Base-by-base conservation (phyloP, 139 green algal genomes). In the Picochlorum costavermella region DNA sequence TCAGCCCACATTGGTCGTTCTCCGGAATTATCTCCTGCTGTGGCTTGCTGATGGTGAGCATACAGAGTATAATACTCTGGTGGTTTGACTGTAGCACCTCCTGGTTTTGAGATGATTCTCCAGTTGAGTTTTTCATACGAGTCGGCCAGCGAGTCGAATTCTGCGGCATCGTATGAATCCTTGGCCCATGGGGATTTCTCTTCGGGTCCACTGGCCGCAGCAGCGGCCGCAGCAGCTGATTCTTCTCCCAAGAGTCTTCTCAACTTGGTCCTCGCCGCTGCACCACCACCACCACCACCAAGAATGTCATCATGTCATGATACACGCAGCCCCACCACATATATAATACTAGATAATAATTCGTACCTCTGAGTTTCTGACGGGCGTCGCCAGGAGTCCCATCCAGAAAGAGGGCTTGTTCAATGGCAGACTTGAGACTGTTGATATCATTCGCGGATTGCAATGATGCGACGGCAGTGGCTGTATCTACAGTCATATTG, bases 1-100 rank as follows among this genome's bases (percentile, higher is more conserved):
- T 96, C 87, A 4, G 91, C 89, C 91, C 91, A 97, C 79, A 91
- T 86, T 49, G 91, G 91, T 25, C 89, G 73, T 74, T 97, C 90
- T 2, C 43, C 60, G 5, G 36, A 72, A 71, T 90, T 90, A 73
- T 96, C 88, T 13, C 91, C 90, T 6, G 81, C 59, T 0, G 56
- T 77, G 0, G 82, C 90, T 74, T 94, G 82, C 62, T 68, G 61
- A 64, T 68, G 46, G 44, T 59, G 67, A 63, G 73, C 80, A 43
- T 95, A 94, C 26, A 96, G 75, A 6, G 59, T 67, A 74, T 90
- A 92, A 56, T 83, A 93, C 2, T 86, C 84, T 50, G 89, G 83
- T 2, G 87, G 87, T 75, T 91, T 92, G 37, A 92, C 87, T 11
- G 79, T 89, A 3, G 90, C 90, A 23, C 90, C 90, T 25, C 90